phyloP scores from a whole-genome alignment of 345 rosid species.

The Kernera saxatilis region DNA sequence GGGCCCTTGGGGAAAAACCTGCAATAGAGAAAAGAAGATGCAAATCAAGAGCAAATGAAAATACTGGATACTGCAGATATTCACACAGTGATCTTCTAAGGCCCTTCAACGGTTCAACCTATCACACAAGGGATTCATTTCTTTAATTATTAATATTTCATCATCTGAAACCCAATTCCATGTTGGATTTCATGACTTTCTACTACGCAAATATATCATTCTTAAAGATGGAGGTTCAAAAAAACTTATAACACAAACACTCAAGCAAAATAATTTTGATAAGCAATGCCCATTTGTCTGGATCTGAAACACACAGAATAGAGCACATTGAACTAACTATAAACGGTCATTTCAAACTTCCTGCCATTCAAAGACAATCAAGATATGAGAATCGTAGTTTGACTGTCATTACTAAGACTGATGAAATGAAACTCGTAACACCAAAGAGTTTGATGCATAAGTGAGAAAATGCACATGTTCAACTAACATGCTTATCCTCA shows the following conservation, averaged over 20 bases:
- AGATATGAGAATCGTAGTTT: background rate
- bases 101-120: background rate
- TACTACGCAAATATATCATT: background rate
- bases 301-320: background rate
- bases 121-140: background rate
- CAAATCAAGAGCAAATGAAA: background rate
- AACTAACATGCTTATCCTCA: background rate
- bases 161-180: too few species aligned
- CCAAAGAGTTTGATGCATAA: background rate
- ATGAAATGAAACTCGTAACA: background rate
- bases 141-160: background rate
- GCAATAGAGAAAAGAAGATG: constrained; percentile 30
- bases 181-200: too few species aligned
- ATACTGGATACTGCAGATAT: background rate
- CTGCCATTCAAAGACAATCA: background rate
- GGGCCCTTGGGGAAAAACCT: constrained; percentile 42
- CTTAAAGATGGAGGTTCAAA: background rate
- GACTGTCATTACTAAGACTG: background rate
- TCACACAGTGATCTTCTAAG: background rate
- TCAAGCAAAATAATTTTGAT: background rate
- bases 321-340: background rate
- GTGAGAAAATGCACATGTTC: background rate
- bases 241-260: background rate
- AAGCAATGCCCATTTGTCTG: background rate
- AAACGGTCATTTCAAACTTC: background rate